Base-by-base conservation (phyloP, 441 rosid genomes). In the Euphorbia schlechtendalii region DNA sequence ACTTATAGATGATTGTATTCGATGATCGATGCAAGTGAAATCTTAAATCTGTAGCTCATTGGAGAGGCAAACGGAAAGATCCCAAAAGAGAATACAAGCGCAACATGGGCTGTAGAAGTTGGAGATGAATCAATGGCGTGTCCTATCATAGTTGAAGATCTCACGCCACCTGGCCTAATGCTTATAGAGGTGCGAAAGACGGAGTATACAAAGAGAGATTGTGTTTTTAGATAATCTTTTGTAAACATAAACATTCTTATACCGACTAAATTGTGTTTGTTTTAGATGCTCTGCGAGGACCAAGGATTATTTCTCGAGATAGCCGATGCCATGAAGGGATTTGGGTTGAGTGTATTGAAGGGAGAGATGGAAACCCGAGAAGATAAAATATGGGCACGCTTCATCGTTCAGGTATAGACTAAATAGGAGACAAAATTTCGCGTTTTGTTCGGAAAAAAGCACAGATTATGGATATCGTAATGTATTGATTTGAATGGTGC, bases 51-150 rank as follows among this genome's bases (percentile, higher is more conserved):
- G 17, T 68, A 85, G 96, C 60, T 82, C 74, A 70, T 79, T 62
- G 77, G 66, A 59, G 77, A 62, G 32, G 80, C 77, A 49, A 82
- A 76, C 36, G 81, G 68, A 66, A 69, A 58, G 63, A 54, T 63
- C 63, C 59, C 61, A 8, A 76, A 82, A 61, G 84, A 85, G 48
- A 74, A 76, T 63, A 38, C 18, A 17, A 64, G 80, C 64, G 81
- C 80, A 54, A 80, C 89, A 51, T 94, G 99, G 99, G 99, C 97
- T 25, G 61, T 78, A 59, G 96, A 94, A 85, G 82, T 89, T 9
- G 92, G 87, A 46, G 86, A 81, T 49, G 77, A 85, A 57, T 70
- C 79, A 41, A 78, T 81, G 75, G 77, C 71, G 34, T 87, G 96
- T 65, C 99, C 99, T 17, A 82, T 94, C 66, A 75, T 87, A 48